These are phyloP conservation scores for Epichloe sp. DNA, from an alignment of 2,329 filamentous ascomycete species.

Conservation along the genomic window DNA sequence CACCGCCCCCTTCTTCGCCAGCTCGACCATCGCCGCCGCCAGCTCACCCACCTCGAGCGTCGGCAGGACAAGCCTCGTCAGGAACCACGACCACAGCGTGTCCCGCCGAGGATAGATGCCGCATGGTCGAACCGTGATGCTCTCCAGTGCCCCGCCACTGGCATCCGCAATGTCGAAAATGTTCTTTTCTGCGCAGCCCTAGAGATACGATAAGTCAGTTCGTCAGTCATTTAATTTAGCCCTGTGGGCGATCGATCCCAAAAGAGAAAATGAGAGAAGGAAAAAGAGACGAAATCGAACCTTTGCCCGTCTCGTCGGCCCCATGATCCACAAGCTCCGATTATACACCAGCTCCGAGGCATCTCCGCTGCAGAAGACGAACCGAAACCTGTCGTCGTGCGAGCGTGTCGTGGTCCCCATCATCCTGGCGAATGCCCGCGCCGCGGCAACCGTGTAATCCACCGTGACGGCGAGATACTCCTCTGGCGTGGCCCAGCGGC, in stretches of 20 bases:
- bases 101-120: background rate
- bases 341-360: conserved; percentile 1
- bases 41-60: background rate
- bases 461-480: conserved; percentile 2
- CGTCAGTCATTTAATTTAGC: background rate
- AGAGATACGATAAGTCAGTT: too few relatives aligned
- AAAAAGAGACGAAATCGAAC: background rate
- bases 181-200: conserved; percentile 3
- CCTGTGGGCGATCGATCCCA: too few relatives aligned
- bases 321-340: conserved; percentile 3
- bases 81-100: conserved; percentile 1
- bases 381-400: background rate
- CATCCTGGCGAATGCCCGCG: background rate
- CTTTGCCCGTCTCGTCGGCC: conserved; percentile 3
- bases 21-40: background rate
- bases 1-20: background rate
- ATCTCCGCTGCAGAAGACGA: conserved; percentile 1
- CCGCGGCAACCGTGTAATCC: background rate
- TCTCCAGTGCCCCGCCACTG: background rate
- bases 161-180: conserved; percentile 1
- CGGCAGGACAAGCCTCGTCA: conserved; percentile 3
- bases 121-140: conserved; percentile 1
- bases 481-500: conserved; percentile 1
- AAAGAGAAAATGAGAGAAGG: background rate
- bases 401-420: background rate